Percentiles rank a stretch among this genome's conserved stretches.
Evolutionary conservation across 306 rosid genomes (phyloP).

Genomic region (Quercus dentata): DNA sequence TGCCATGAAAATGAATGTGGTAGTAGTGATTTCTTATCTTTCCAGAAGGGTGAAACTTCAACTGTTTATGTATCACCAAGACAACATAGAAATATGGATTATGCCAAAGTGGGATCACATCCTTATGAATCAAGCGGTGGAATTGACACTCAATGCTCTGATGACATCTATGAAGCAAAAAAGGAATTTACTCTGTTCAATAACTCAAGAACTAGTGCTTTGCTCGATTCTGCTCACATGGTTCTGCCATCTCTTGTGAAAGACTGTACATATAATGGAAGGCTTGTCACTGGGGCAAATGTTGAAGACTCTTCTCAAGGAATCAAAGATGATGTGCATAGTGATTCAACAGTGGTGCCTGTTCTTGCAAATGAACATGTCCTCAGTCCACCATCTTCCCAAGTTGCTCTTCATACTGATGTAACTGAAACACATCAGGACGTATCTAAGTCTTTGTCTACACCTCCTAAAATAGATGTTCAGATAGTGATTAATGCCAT

Average conservation of each 20-base stretch:
- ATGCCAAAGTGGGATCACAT: constrained; percentile 21
- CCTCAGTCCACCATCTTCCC: constrained; percentile 25
- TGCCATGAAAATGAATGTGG: constrained; percentile 2
- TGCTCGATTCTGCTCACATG: constrained; percentile 17
- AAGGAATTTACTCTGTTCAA: constrained; percentile 19
- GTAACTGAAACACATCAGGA: constrained; percentile 30
- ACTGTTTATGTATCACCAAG: constrained; percentile 28
- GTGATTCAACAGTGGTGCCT: constrained; percentile 16
- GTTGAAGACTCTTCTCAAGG: constrained; percentile 21
- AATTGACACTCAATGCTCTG: constrained; percentile 29
- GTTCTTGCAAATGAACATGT: constrained; percentile 18
- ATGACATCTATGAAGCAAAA: constrained; percentile 18
- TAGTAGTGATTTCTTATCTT: constrained; percentile 34
- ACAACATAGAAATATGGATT: constrained; percentile 25
- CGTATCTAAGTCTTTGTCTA: constrained; percentile 37
- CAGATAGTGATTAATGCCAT: constrained; percentile 35
- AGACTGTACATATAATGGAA: constrained; percentile 15
- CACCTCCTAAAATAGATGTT: constrained; percentile 42
- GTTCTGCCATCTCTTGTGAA: constrained; percentile 20
- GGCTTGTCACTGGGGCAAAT: constrained; percentile 8
- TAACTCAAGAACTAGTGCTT: constrained; percentile 28
- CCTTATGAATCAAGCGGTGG: constrained; percentile 24
- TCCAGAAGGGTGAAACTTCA: constrained; percentile 24
- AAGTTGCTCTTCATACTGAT: constrained; percentile 23
- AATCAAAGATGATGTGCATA: constrained; percentile 19